Base-by-base conservation (phyloP, 495 filamentous ascomycete genomes). In the Penicillium tannophilum region DNA sequence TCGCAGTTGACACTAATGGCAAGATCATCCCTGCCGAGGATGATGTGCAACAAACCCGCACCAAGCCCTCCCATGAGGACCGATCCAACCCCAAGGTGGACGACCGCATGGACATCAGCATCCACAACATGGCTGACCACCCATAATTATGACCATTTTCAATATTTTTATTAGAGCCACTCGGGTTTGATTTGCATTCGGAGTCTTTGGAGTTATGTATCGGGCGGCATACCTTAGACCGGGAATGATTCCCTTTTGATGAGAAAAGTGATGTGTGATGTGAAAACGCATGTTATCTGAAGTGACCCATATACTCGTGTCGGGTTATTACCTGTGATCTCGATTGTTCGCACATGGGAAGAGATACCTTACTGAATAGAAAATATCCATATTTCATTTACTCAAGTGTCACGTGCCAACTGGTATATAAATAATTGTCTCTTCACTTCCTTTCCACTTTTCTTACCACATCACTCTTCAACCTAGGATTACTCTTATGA, bases 31-130 rank as follows among this genome's bases (percentile, higher is more conserved):
- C 80, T 39, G 80, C 81, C n/a, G 39, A 54, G 20, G 19, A 20
- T 19, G n/a, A 16, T 39, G 52, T 26, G 23, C 44, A 30, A 19
- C 36, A 59, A 17, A 35, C 39, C 19, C n/a, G 30, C 3, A 1
- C 30, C 39, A 52, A 48, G 51, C 14, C 56, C n/a, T 55, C 59
- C 16, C 58, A 72, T 26, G 72, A 74, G 41, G 71, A 78, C 43
- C 65, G 66, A 39, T 68, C 72, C 30, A 73, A 74, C 44, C 69
- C 73, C 30, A 73, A 74, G 56, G 72, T 83, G 45, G 72, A 69
- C 55, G 80, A 82, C 54, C 74, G 80, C 33, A 85, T 85, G 82
- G 84, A 86, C 63, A 82, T 85, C 63, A 83, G 78, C 61, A 79
- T 85, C 58, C 83, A 86, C 64, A 86, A 86, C 65, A 76, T 82